phyloP scores from a whole-genome alignment of 1,284 basidiomycete species.

The Fistulinella cinereoalba region DNA sequence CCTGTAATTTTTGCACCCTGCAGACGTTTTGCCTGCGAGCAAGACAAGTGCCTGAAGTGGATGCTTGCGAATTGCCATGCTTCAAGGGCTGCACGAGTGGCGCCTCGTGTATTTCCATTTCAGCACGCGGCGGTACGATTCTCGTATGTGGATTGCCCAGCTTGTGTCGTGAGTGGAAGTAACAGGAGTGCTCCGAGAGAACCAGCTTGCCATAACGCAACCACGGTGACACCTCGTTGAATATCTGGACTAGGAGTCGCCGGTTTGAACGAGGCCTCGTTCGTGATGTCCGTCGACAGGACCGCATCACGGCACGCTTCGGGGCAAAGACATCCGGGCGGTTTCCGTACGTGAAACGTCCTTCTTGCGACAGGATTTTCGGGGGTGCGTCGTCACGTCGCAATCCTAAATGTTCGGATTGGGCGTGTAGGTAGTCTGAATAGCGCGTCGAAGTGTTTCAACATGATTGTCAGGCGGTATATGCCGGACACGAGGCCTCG shows the following conservation, averaged over 20 bases:
- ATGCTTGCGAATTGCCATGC: no score
- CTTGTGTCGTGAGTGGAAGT: neutral
- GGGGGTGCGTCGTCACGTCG: no score
- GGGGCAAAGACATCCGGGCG: neutral
- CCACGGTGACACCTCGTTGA: constrained; percentile 8
- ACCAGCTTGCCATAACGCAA: constrained; percentile 15
- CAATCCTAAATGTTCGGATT: constrained; percentile 12
- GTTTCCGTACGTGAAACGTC: neutral
- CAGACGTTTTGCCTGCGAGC: no score
- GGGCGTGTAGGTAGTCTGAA: neutral
- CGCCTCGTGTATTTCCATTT: no score
- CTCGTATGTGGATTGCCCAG: neutral
- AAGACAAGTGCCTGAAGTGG: no score
- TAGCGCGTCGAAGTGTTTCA: constrained; percentile 23
- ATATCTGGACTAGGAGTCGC: no score
- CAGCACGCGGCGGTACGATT: neutral
- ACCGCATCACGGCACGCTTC: neutral
- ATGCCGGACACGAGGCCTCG: constrained; percentile 24
- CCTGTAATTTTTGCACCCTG: constrained; percentile 17
- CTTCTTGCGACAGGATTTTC: neutral
- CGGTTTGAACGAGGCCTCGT: neutral
- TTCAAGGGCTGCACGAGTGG: no score
- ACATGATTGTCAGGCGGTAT: no score
- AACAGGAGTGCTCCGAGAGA: constrained; percentile 9
- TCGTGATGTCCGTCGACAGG: no score